phyloP scores from a whole-genome alignment of 257 asterid species.

The Avicennia marina region DNA sequence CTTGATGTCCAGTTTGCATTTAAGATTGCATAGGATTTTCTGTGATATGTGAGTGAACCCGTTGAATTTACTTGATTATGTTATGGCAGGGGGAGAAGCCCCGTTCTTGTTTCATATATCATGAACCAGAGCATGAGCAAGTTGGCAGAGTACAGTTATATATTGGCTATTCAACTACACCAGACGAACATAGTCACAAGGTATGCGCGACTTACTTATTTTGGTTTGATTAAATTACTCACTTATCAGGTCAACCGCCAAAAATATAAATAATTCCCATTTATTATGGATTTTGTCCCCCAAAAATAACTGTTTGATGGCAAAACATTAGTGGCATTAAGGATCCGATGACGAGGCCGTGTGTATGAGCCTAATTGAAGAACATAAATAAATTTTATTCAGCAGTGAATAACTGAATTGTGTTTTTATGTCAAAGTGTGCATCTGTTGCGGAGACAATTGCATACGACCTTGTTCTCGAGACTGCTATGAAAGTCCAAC shows the following conservation, averaged over 20 bases:
- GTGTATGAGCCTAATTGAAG: too few species aligned
- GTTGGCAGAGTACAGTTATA: conserved; percentile 80
- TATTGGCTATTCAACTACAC: conserved; percentile 64
- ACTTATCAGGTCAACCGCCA: background rate
- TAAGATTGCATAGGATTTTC: background rate
- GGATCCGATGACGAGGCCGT: too few species aligned
- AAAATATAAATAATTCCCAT: background rate
- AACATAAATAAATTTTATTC: background rate
- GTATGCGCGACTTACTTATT: conserved; percentile 23
- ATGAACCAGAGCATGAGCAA: conserved; percentile 88
- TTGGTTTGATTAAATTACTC: conserved; percentile 2
- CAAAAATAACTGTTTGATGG: too few species aligned
- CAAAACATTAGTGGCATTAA: too few species aligned
- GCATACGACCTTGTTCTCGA: conserved; percentile 89
- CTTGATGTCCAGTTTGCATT: conserved; percentile 9
- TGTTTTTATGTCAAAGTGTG: conserved; percentile 39
- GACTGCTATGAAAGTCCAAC: conserved; percentile 84
- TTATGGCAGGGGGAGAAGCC: conserved; percentile 77
- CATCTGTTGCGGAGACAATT: conserved; percentile 83
- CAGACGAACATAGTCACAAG: conserved; percentile 70
- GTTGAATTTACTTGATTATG: conserved; percentile 14
- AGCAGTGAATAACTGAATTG: background rate
- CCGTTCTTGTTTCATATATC: conserved; percentile 70
- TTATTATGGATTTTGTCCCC: too few species aligned
- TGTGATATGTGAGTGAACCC: conserved; percentile 1